Conservation (phyloP, 495 filamentous ascomycete genomes). For the Penicillium canescens region DNA sequence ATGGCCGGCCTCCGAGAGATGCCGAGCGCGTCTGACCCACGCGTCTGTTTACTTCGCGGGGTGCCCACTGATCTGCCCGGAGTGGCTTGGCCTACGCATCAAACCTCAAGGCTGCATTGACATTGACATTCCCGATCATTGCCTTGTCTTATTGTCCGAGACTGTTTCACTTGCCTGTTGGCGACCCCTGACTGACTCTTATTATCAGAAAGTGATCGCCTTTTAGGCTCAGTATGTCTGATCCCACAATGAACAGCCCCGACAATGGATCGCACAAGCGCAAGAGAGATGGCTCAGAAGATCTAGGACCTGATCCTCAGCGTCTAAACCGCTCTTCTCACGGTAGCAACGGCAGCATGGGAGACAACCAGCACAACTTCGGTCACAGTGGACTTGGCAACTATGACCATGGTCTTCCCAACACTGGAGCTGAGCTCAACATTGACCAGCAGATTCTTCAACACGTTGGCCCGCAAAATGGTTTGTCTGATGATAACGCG, state of each 20-base stretch:
- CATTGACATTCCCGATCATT: not conserved
- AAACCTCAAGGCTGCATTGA: conserved; percentile 5
- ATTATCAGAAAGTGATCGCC: conserved; percentile 7
- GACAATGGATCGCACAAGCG: conserved; percentile 44
- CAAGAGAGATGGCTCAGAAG: conserved; percentile 47
- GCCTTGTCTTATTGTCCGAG: not conserved
- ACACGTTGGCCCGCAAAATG: conserved; percentile 48
- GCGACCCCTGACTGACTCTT: conserved; percentile 20
- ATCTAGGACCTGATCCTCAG: conserved; percentile 42
- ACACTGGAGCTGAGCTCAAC: conserved; percentile 39
- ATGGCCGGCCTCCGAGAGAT: not conserved
- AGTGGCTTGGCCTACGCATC: conserved; percentile 7
- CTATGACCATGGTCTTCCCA: conserved; percentile 44
- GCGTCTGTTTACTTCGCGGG: conserved; percentile 23
- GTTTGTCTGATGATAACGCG: conserved; percentile 47
- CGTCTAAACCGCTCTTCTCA: conserved; percentile 46
- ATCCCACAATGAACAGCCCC: conserved; percentile 40
- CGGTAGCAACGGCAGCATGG: conserved; percentile 48
- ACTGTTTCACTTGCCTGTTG: conserved; percentile 7
- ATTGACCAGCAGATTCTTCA: conserved; percentile 53
- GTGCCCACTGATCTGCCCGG: conserved; percentile 15
- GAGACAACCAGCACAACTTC: conserved; percentile 42
- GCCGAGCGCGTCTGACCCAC: conserved; percentile 13
- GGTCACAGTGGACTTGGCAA: conserved; percentile 36
- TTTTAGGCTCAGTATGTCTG: conserved; percentile 35